Base-by-base conservation (phyloP, 306 rosid genomes). In the Elaeagnus macrophylla region DNA sequence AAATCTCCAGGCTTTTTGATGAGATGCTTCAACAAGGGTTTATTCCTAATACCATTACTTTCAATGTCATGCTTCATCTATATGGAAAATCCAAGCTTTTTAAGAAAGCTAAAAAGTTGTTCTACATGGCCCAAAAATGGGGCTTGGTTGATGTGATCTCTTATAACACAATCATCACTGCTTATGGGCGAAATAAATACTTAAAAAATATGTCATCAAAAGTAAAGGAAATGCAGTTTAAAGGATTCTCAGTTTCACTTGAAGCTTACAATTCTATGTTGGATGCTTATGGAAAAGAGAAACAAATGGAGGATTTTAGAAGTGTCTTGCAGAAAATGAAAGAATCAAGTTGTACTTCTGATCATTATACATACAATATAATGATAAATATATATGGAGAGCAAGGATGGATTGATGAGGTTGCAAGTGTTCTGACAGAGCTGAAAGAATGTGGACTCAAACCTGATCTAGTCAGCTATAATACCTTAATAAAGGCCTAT, bases 261-360 rank as follows among this genome's bases (percentile, higher is more conserved):
- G 93, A 91, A 71, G 95, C 80, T 54, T 91, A 80, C 82, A 91
- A 86, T 66, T 76, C 83, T 48, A 78, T 91, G 96, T 72, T 84
- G 74, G 83, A 91, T 69, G 95, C 96, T 51, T 84, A 91, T 64
- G 95, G 99, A 59, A 87, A 91, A 73, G 89, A 76, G 49, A 66
- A 74, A 40, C 95, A 84, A 70, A 78, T 87, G 79, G 93, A 84
- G 48, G 61, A 58, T 42, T 91, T 91, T 53, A 71, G 75, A 75
- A 67, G 62, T 17, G 69, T 87, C 39, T 67, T 91, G 73, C 83
- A 79, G 66, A 72, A 39, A 78, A 87, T 91, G 93, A 84, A 80
- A 76, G 83, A 75, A 45, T 75, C 82, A 12, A 67, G 65, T 64
- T 78, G 76, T 66, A 61, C 68, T 57, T 70, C 87, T 39, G 95